Conservation (phyloP, 768 basidiomycete species). For the Pleurotus sapidus region DNA sequence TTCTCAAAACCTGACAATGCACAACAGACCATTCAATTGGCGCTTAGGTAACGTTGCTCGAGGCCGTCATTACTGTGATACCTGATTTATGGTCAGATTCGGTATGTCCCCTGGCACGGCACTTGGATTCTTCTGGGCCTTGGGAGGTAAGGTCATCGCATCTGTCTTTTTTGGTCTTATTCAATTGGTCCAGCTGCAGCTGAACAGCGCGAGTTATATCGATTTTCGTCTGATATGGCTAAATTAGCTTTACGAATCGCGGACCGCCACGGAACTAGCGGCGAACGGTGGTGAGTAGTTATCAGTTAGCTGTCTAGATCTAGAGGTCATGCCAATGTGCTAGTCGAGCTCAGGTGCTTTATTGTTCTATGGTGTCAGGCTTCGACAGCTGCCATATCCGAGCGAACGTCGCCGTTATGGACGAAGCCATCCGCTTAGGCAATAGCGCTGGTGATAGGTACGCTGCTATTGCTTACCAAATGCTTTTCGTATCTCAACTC, state of each 20-base stretch:
- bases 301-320: background rate
- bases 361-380: slow-evolving; percentile 60
- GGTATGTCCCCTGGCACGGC: slow-evolving; percentile 71
- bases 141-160: slow-evolving; percentile 42
- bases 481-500: background rate
- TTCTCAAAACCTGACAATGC: background rate
- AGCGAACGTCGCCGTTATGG: slow-evolving; percentile 55
- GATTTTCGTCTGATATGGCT: slow-evolving; percentile 66
- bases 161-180: background rate
- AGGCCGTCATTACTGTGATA: background rate
- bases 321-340: slow-evolving; percentile 8
- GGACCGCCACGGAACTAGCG: slow-evolving; percentile 56
- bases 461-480: slow-evolving; percentile 1
- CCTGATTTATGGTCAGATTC: slow-evolving; percentile 32
- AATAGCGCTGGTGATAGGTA: slow-evolving; percentile 68
- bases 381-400: slow-evolving; percentile 67
- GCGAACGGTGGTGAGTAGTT: slow-evolving; percentile 61
- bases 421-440: slow-evolving; percentile 63
- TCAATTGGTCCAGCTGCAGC: slow-evolving; percentile 41
- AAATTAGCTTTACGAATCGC: slow-evolving; percentile 68
- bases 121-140: slow-evolving; percentile 70
- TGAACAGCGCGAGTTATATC: slow-evolving; percentile 59
- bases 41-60: slow-evolving; percentile 45
- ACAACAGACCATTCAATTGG: slow-evolving; percentile 58
- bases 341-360: slow-evolving; percentile 58